Conservation (phyloP, 805 yeast genomes). For the Pichia manshurica region DNA sequence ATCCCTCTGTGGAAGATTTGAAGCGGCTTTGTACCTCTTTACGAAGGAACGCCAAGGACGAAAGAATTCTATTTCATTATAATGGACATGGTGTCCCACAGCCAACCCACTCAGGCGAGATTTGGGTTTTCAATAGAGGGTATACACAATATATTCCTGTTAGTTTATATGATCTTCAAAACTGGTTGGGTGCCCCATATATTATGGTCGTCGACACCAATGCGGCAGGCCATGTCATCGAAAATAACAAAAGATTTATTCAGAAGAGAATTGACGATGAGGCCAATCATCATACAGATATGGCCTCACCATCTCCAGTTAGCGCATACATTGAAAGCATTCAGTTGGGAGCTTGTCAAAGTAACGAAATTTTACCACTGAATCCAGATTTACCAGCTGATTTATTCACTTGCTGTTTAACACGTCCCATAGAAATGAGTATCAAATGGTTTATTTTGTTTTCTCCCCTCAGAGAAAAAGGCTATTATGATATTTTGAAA, state of each 20-base stretch:
- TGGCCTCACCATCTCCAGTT: constrained; percentile 53
- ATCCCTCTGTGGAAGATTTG: constrained; percentile 93
- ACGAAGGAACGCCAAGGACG: constrained; percentile 88
- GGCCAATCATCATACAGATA: constrained; percentile 51
- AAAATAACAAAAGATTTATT: constrained; percentile 82
- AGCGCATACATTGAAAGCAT: constrained; percentile 77
- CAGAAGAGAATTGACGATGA: constrained; percentile 87
- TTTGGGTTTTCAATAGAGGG: constrained; percentile 97
- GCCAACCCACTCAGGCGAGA: constrained; percentile 93
- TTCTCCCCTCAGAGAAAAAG: constrained; percentile 52
- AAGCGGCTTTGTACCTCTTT: constrained; percentile 86
- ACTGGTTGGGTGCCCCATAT: constrained; percentile 98
- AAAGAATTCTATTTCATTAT: constrained; percentile 86
- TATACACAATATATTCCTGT: constrained; percentile 97
- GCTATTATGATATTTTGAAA: constrained; percentile 43
- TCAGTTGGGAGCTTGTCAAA: constrained; percentile 87
- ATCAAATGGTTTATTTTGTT: constrained; percentile 88
- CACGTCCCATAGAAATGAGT: constrained; percentile 93
- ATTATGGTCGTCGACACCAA: constrained; percentile 92
- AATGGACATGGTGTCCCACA: constrained; percentile 99
- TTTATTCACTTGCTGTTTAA: constrained; percentile 88
- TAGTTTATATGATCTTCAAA: constrained; percentile 87
- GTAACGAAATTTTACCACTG: constrained; percentile 84
- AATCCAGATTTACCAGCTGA: constrained; percentile 95
- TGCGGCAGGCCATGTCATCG: constrained; percentile 88